Evolutionary conservation across 495 filamentous ascomycete genomes (phyloP), one percentile per base, ranked within the genome.

Genomic region (Talaromyces trachyspermus): DNA sequence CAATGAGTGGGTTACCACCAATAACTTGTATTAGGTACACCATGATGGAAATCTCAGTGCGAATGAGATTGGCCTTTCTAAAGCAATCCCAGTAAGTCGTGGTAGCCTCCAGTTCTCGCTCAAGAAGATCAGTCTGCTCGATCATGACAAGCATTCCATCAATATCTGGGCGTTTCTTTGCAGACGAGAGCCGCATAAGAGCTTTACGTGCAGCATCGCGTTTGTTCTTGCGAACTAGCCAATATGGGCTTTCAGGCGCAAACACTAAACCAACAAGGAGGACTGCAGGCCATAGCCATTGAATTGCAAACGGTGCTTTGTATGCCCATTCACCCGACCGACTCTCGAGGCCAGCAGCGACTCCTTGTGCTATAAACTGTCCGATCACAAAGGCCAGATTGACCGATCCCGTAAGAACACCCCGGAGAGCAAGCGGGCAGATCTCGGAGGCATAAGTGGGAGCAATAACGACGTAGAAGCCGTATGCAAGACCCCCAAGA

Each of bases 361-460:
- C 71, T 11, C 74, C 75, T 24, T 68, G 61, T 4, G 65, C 58
- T 33, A 79, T 61, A 8, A 80, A 64, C 50, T 80, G 77, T 10
- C 77, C 77, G 24, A 75, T 65, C 6, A 65, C 69, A 48, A 68
- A 74, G 54, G 66, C 72, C 22, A 74, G 51, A 49, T 76, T 76
- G 27, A 68, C 60, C 33, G 71, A 74, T 0, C 68, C 65, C 1
- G 71, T 75, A 10, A 73, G 59, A 14, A 67, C 68, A 2, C 59
- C 58, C 25, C 71, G 63, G 2, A 75, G 60, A 9, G 65, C 58
- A 17, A 72, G 53, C 2, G 71, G 71, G 25, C 64, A 62, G 3
- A 74, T 61, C 49, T 82, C 78, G 9, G 73, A 73, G 0, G 74
- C 62, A 58, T 80, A 80, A 0, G 75, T 61, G 1, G 71, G 66